These are phyloP conservation scores for Aspergillus saccharolyticus DNA, from an alignment of 495 filamentous ascomycete genomes.

Conservation along the genomic window DNA sequence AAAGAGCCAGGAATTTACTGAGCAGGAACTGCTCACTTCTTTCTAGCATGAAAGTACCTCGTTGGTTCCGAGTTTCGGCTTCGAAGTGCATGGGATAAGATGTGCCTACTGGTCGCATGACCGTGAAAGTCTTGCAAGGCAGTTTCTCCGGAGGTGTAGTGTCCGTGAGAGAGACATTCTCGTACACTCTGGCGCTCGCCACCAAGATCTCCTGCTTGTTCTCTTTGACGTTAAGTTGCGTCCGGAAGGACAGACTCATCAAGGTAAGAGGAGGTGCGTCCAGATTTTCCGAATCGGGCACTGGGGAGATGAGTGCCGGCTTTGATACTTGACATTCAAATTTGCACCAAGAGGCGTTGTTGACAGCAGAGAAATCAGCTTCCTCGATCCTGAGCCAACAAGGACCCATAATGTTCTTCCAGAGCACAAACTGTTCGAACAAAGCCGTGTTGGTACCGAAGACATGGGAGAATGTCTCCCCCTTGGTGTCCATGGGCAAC, in stretches of 20 bases:
- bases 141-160: constrained; percentile 83
- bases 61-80: constrained; percentile 60
- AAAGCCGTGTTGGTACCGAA: constrained; percentile 92
- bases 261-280: constrained; percentile 84
- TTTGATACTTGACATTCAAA: constrained; percentile 78
- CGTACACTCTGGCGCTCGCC: constrained; percentile 85
- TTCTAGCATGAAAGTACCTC: constrained; percentile 69
- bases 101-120: constrained; percentile 74
- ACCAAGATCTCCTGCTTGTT: constrained; percentile 96
- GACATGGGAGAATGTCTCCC: constrained; percentile 90
- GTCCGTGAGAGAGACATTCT: constrained; percentile 81
- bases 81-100: constrained; percentile 85
- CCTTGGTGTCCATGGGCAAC: constrained; percentile 63
- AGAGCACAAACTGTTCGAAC: constrained; percentile 97
- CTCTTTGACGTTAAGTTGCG: constrained; percentile 80
- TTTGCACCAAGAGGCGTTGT: constrained; percentile 95
- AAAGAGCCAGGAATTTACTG: constrained; percentile 79
- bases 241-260: constrained; percentile 89
- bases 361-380: constrained; percentile 75
- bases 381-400: constrained; percentile 91
- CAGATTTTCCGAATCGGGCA: constrained; percentile 70
- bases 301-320: constrained; percentile 62
- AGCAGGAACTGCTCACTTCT: constrained; percentile 79
- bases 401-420: constrained; percentile 97
- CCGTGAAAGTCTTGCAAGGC: constrained; percentile 83